phyloP scores from a whole-genome alignment of 495 filamentous ascomycete genomes.

The Aspergillus carlsbadensis region DNA sequence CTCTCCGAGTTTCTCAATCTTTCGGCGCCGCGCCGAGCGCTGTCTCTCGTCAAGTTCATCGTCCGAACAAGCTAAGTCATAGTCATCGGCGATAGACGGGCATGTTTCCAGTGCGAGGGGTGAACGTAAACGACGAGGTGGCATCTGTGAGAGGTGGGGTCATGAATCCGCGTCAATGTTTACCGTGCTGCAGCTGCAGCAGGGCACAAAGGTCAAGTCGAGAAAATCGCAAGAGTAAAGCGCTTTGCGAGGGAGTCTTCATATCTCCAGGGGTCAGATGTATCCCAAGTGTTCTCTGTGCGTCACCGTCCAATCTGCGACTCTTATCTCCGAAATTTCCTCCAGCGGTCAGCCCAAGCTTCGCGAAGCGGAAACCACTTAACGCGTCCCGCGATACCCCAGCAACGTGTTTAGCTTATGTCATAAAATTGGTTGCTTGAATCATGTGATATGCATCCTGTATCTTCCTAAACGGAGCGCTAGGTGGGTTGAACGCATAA shows the following conservation, averaged over 20 bases:
- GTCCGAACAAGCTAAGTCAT: constrained; percentile 54
- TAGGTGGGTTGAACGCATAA: too few relatives aligned
- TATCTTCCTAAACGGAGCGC: too few relatives aligned
- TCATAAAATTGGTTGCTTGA: not conserved
- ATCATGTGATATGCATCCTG: too few relatives aligned
- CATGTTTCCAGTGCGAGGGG: constrained; percentile 47
- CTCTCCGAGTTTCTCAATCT: constrained; percentile 58
- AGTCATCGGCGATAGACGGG: constrained; percentile 41
- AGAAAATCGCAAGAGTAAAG: constrained; percentile 2
- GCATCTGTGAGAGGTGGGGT: constrained; percentile 31
- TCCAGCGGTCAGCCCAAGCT: not conserved
- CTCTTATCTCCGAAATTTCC: not conserved
- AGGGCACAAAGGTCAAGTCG: constrained; percentile 20
- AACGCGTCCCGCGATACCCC: constrained; percentile 3
- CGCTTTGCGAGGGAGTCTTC: constrained; percentile 17
- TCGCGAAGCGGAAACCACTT: constrained; percentile 9
- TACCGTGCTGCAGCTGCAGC: constrained; percentile 24
- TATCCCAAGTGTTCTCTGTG: not conserved
- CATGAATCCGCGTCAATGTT: constrained; percentile 13
- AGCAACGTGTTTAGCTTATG: constrained; percentile 5
- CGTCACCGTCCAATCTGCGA: not conserved
- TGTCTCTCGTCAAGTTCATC: constrained; percentile 50
- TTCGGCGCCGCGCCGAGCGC: constrained; percentile 50
- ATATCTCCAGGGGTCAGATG: constrained; percentile 25
- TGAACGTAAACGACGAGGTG: constrained; percentile 38